Percentiles rank a stretch among this genome's conserved stretches.
Evolutionary conservation across 1,284 basidiomycete genomes (phyloP).

Genomic region (Rhizoctonia solani): DNA sequence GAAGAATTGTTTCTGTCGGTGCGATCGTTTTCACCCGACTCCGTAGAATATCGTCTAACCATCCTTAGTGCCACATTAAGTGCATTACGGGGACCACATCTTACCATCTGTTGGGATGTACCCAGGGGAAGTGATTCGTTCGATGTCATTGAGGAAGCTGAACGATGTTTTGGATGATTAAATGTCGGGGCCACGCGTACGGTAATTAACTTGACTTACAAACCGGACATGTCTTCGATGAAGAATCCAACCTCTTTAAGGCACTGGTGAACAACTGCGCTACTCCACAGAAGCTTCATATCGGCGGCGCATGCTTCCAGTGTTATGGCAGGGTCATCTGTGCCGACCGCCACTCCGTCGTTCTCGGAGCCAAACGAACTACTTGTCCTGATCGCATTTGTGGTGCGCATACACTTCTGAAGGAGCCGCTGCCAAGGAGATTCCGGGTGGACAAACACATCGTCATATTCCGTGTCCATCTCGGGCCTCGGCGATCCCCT

Average conservation of each 20-base stretch:
- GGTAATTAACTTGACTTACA: not conserved
- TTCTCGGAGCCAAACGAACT: constrained; percentile 4
- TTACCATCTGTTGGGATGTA: constrained; percentile 23
- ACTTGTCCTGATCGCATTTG: constrained; percentile 5
- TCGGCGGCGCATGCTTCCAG: constrained; percentile 18
- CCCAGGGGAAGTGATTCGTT: constrained; percentile 12
- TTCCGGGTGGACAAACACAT: constrained; percentile 21
- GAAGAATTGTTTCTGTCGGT: constrained; percentile 17
- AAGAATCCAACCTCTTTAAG: constrained; percentile 18
- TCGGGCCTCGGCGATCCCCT: not conserved
- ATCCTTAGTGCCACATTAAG: too few relatives aligned
- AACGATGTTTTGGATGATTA: too few relatives aligned
- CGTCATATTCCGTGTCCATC: constrained; percentile 4
- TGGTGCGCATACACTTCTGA: constrained; percentile 20
- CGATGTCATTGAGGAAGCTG: constrained; percentile 27
- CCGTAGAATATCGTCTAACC: constrained; percentile 16
- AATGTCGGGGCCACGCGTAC: not conserved
- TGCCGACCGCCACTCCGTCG: not conserved
- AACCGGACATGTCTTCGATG: constrained; percentile 23
- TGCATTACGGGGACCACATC: not conserved
- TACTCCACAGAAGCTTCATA: constrained; percentile 13
- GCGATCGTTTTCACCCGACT: constrained; percentile 24
- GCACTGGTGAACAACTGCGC: not conserved
- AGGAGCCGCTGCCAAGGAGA: constrained; percentile 14
- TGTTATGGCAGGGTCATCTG: constrained; percentile 4